Evolutionary conservation across 345 rosid genomes (phyloP).

Genomic region (Citrus australasica): DNA sequence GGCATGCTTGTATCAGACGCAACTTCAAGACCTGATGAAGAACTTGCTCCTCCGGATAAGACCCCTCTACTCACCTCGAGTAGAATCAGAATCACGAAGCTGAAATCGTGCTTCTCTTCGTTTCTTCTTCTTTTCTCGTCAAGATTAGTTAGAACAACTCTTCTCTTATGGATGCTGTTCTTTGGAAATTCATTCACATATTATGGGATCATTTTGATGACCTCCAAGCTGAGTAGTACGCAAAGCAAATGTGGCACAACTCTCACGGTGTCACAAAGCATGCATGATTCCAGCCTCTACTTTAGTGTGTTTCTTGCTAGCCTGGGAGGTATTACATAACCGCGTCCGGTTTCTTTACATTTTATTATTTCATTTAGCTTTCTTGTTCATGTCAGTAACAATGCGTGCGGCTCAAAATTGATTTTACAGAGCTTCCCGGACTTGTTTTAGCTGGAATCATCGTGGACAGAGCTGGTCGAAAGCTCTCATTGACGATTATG

Average conservation of each 20-base stretch:
- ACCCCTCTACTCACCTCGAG: constrained; percentile 14
- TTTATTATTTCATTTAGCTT: constrained; percentile 9
- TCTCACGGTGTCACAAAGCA: not conserved
- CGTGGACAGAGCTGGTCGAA: constrained; percentile 59
- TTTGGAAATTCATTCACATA: constrained; percentile 62
- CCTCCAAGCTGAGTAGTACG: constrained; percentile 46
- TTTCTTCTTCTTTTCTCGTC: constrained; percentile 39
- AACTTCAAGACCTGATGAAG: constrained; percentile 22
- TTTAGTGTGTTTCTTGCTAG: constrained; percentile 42
- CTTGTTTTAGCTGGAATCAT: constrained; percentile 45
- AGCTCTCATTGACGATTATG: constrained; percentile 42
- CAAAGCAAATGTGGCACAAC: constrained; percentile 25
- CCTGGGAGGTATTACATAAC: constrained; percentile 39
- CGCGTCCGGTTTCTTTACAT: no score
- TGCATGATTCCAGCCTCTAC: constrained; percentile 31
- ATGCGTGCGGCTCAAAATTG: not conserved
- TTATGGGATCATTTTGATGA: constrained; percentile 59
- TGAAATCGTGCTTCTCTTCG: constrained; percentile 26
- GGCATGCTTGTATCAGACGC: constrained; percentile 43
- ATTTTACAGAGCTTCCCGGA: constrained; percentile 50
- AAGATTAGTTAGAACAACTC: constrained; percentile 39
- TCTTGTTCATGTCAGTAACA: constrained; percentile 22
- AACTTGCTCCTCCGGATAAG: not conserved
- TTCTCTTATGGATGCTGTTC: constrained; percentile 51
- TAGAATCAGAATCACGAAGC: constrained; percentile 6